Base-by-base conservation (phyloP, 352 stramenopile species). In the Globisporangium nagaii region DNA sequence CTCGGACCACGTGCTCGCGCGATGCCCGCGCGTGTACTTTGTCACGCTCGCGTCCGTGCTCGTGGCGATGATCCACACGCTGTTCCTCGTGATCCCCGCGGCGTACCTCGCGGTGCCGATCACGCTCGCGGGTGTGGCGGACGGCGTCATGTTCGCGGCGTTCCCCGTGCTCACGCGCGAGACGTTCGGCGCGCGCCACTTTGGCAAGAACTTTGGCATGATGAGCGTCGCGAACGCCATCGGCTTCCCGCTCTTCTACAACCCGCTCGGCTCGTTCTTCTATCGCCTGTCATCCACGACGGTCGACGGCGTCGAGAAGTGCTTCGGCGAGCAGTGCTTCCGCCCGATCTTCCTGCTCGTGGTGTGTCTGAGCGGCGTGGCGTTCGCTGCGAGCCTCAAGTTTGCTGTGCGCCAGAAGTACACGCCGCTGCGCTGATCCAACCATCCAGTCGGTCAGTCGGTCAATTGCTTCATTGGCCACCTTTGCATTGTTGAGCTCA, bases 121-220 rank as follows among this genome's bases (percentile, higher is more conserved):
- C 51, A 76, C 66, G 8, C 60, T 86, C 12, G 59, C 82, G 5
- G 79, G 82, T 1, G 30, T 88, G 20, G 77, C 77, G 10, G 82
- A 90, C 44, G 77, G 79, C 46, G 69, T 87, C 47, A 88, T 93
- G 70, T 89, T 89, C 43, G 71, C 77, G 0, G 65, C 75, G 8
- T 90, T 88, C 40, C 75, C 78, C 7, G 75, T 90, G 17, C 56
- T 93, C 39, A 83, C 63, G 13, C 78, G 79, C 28, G 79, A 92
- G 56, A 84, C 77, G 0, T 92, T 90, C 51, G 82, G 82, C 1
- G 56, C 61, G 20, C 63, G 60, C 1, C 82, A 92, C 51, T 89
- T 92, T 49, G 82, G 82, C 41, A 86, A 89, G 52, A 92, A 92
- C 44, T 92, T 86, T 53, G 79, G 82, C 11, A 50, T 88, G 24